These are phyloP conservation scores for Acanthamoeba lenticulata DNA, from an alignment of 208 protist genomes.

Conservation along the genomic window DNA sequence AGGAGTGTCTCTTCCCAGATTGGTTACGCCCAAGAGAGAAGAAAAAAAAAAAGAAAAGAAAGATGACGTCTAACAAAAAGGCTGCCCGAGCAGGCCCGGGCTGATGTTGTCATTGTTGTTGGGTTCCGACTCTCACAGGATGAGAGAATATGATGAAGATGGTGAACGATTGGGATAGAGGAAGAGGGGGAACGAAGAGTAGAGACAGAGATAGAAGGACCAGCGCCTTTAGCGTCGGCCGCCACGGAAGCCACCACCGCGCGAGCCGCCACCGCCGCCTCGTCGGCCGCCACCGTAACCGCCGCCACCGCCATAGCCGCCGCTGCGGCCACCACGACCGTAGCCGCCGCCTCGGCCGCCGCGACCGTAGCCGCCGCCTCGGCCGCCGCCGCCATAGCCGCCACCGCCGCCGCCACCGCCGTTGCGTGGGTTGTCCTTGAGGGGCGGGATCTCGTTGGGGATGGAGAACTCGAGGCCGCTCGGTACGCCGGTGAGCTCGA, in stretches of 20 bases:
- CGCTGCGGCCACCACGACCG: background rate
- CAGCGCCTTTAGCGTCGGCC: background rate
- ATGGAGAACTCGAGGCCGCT: background rate
- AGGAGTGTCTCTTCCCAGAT: no score
- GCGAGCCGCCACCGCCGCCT: background rate
- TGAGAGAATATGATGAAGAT: no score
- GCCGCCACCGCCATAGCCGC: background rate
- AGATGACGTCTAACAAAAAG: no score
- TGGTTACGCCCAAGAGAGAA: no score
- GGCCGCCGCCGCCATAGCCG: background rate
- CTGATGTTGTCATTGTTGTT: no score
- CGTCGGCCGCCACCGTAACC: background rate
- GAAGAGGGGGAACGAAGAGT: no score
- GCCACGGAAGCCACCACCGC: background rate
- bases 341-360: background rate
- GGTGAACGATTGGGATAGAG: no score
- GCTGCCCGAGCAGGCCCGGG: no score
- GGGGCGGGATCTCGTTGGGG: constrained; percentile 5
- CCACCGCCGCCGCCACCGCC: background rate
- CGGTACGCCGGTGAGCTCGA: background rate
- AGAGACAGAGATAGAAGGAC: background rate
- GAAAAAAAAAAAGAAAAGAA: no score
- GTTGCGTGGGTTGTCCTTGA: background rate
- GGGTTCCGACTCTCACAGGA: no score
- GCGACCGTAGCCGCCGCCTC: background rate